Conservation (phyloP, 495 filamentous ascomycete species). For the Neurospora sp. region DNA sequence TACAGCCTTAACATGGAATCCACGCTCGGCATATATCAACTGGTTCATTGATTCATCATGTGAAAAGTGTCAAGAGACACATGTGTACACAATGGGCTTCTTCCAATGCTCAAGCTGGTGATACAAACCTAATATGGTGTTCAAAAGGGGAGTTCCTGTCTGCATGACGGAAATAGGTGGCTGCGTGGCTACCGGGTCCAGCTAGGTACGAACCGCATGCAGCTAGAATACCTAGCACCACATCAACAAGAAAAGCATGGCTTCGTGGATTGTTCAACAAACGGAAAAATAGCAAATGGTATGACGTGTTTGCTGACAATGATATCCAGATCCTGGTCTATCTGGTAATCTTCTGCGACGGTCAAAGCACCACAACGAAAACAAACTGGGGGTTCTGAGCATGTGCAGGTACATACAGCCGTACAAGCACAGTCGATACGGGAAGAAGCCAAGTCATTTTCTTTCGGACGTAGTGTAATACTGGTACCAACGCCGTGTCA, state of each 20-base stretch:
- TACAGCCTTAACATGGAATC: not conserved
- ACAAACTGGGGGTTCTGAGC: not conserved
- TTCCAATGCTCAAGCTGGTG: not conserved
- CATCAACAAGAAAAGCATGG: not conserved
- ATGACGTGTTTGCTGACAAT: not conserved
- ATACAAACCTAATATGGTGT: not conserved
- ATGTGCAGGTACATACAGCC: not conserved
- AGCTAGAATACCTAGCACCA: not conserved
- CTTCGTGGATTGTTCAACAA: not conserved
- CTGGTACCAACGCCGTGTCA: not conserved
- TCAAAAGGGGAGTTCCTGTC: not conserved
- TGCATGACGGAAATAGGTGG: not conserved
- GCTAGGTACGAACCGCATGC: not conserved
- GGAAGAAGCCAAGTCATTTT: not conserved
- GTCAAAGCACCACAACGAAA: not conserved
- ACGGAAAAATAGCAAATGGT: not conserved
- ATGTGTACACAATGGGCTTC: not conserved
- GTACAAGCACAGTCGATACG: not conserved
- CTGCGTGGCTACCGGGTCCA: not conserved
- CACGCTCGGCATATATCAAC: not conserved
- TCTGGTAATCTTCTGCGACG: not conserved
- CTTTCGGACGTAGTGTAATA: not conserved
- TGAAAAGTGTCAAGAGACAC: not conserved
- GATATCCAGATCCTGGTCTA: not conserved
- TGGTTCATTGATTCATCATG: not conserved